These are phyloP conservation scores for Aspergillus nomiae DNA, from an alignment of 2,329 filamentous ascomycete genomes.

Conservation along the genomic window DNA sequence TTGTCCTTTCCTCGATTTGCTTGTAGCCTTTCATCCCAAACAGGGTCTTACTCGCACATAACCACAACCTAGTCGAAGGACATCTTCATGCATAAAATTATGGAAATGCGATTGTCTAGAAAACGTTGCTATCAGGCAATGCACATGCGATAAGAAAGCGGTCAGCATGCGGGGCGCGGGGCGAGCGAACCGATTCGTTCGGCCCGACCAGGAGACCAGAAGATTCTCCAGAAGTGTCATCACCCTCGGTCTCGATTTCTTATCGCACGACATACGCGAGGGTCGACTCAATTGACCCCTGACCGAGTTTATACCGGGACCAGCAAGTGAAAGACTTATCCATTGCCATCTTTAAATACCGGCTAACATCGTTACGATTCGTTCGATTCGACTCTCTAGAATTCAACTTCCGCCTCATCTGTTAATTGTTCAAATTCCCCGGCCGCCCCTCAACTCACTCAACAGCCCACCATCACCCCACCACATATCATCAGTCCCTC, in stretches of 20 bases:
- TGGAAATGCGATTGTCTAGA: background rate
- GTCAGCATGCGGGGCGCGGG: background rate
- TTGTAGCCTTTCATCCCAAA: background rate
- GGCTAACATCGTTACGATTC: background rate
- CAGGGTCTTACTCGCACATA: background rate
- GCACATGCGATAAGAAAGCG: constrained; percentile 13
- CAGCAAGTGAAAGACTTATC: background rate
- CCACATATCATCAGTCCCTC: background rate
- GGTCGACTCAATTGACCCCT: background rate
- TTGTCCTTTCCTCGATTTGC: background rate
- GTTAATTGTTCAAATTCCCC: background rate
- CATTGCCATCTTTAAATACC: background rate
- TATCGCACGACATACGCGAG: background rate
- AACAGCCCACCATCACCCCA: background rate
- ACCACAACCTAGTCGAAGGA: background rate
- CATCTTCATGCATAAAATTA: background rate
- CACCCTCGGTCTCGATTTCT: background rate
- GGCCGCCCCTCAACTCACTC: background rate
- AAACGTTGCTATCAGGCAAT: background rate
- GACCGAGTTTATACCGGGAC: background rate
- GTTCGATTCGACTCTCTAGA: background rate
- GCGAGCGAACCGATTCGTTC: background rate
- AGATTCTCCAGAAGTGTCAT: constrained; percentile 3
- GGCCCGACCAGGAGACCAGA: background rate
- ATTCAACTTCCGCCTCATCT: background rate